Conservation (phyloP, 441 rosid genomes). For the Viola pubescens region DNA sequence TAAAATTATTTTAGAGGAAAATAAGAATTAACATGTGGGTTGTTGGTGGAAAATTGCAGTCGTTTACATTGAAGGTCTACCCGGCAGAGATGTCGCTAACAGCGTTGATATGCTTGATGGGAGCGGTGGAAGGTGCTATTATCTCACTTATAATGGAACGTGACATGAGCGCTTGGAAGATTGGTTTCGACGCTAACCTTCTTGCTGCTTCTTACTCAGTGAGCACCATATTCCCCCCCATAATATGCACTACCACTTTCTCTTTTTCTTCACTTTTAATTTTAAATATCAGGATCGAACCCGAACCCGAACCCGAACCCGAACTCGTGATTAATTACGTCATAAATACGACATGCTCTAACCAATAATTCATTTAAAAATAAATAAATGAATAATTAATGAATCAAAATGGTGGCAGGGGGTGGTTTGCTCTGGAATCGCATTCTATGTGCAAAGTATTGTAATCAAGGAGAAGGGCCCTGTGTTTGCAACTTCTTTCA, state of each 20-base stretch:
- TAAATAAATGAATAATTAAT: too few species aligned
- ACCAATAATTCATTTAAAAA: too few species aligned
- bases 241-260: neutral
- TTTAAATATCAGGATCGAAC: too few species aligned
- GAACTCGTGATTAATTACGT: too few species aligned
- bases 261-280: neutral
- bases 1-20: neutral
- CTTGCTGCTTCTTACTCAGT: constrained; percentile 78
- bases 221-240: constrained; percentile 15
- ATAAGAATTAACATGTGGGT: neutral
- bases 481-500: constrained; percentile 68
- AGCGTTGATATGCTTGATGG: constrained; percentile 64
- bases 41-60: constrained; percentile 29
- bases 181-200: constrained; percentile 72
- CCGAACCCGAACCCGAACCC: too few species aligned
- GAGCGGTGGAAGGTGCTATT: constrained; percentile 54
- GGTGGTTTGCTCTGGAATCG: constrained; percentile 78
- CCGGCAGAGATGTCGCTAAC: constrained; percentile 93
- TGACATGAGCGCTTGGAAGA: constrained; percentile 63
- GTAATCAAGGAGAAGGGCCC: constrained; percentile 69
- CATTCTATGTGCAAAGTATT: constrained; percentile 72
- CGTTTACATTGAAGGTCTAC: constrained; percentile 66
- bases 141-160: constrained; percentile 64
- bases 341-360: too few species aligned
- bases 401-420: constrained; percentile 33